Conservation (phyloP, 2,329 filamentous ascomycete genomes). For the Neocucurbitaria cava region DNA sequence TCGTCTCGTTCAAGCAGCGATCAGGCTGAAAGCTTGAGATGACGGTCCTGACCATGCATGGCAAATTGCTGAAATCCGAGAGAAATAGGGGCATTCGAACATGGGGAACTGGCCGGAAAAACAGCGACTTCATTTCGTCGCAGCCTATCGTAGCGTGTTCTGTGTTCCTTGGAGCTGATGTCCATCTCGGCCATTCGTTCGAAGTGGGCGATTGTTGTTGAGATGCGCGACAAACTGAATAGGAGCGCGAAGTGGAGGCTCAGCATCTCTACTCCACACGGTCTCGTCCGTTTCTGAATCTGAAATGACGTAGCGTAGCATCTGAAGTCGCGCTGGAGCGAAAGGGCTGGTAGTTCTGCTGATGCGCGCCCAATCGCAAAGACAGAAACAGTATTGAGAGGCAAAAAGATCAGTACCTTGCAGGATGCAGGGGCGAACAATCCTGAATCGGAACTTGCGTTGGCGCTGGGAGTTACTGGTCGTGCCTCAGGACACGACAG, state of each 20-base stretch:
- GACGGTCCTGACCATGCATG: slow-evolving; percentile 4
- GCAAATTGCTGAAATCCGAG: neutral
- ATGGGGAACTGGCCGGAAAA: neutral
- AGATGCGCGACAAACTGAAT: neutral
- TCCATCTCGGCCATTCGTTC: neutral
- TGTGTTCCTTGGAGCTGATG: neutral
- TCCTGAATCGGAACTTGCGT: neutral
- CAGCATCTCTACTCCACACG: slow-evolving; percentile 5
- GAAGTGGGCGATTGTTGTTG: neutral
- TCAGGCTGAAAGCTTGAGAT: slow-evolving; percentile 11
- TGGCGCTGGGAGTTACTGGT: neutral
- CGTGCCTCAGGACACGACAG: neutral
- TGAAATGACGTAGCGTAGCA: slow-evolving; percentile 7
- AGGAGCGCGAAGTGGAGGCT: neutral
- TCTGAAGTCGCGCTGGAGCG: neutral
- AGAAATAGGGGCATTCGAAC: neutral
- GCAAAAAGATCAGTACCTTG: neutral
- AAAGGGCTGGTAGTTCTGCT: neutral
- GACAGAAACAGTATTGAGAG: neutral
- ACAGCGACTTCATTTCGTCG: slow-evolving; percentile 2
- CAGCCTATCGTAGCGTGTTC: slow-evolving; percentile 6
- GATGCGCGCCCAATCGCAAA: neutral
- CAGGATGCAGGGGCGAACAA: slow-evolving; percentile 1
- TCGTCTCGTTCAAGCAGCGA: slow-evolving; percentile 9
- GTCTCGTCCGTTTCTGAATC: slow-evolving; percentile 6